Conservation (phyloP, 1,284 basidiomycete species). For the Jaminaea rosea region DNA sequence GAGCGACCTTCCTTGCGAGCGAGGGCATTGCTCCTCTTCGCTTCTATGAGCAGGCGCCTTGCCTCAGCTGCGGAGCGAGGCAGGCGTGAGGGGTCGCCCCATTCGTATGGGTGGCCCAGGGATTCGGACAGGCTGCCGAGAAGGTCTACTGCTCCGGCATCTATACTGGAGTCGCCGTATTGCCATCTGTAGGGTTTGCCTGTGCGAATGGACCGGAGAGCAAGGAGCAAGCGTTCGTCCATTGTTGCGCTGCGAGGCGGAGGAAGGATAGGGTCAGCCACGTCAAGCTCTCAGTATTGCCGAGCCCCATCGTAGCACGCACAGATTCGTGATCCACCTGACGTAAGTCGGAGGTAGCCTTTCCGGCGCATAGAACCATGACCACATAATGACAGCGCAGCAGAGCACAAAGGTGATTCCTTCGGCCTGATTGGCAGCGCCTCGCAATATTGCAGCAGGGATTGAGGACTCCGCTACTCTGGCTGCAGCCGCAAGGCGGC, state of each 20-base stretch:
- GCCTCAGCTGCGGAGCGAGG: constrained; percentile 20
- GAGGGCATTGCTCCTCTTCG: background rate
- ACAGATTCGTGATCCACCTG: constrained; percentile 40
- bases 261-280: too few relatives aligned
- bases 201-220: constrained; percentile 33
- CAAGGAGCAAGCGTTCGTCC: constrained; percentile 43
- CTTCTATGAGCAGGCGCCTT: constrained; percentile 5
- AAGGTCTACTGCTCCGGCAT: constrained; percentile 17
- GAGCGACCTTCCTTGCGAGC: background rate
- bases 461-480: too few relatives aligned
- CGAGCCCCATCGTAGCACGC: too few relatives aligned
- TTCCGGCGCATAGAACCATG: constrained; percentile 45
- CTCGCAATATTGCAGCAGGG: too few relatives aligned
- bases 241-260: constrained; percentile 43
- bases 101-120: constrained; percentile 30
- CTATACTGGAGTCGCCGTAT: constrained; percentile 32
- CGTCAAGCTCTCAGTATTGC: too few relatives aligned
- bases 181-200: constrained; percentile 33
- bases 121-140: constrained; percentile 26
- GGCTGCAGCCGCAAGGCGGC: background rate
- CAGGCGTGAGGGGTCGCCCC: constrained; percentile 29
- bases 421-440: constrained; percentile 18
- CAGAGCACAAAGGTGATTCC: constrained; percentile 35
- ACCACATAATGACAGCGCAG: constrained; percentile 41
- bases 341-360: constrained; percentile 41